Base-by-base conservation (phyloP, 306 rosid species). In the Dalbergia cochinchinensis region DNA sequence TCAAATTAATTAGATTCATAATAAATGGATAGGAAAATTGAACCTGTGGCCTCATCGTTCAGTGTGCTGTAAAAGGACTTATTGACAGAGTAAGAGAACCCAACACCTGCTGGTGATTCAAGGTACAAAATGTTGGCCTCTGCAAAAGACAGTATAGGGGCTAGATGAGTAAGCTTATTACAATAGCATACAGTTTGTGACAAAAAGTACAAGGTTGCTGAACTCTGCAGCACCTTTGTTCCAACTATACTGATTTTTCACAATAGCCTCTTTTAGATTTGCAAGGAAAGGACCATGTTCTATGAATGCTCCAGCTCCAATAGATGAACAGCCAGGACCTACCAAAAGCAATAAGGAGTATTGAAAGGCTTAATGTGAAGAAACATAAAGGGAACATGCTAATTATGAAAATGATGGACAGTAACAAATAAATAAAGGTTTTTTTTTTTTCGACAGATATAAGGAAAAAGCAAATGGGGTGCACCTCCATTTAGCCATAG, bases 31-130 rank as follows among this genome's bases (percentile, higher is more conserved):
- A 42, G 58, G 83, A 67, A 41, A 20, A 13, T 37, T 18, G 33
- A 64, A 82, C 91, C 85, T 79, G 91, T 83, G 26, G 80, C 60
- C 31, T 62, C 66, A 41, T 85, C 89, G 10, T 77, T 70, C 6
- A 85, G 65, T 5, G 73, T 42, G 37, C 7, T 15, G 68, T 80
- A 87, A 59, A 83, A 87, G 11, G 87, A 72, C 14, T n/a, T 0
- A 7, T 84, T 69, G 11, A 75, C 19, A 37, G 91, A 83, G 44
- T 76, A 82, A 50, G 91, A 87, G 72, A 87, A 87, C 5, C 91
- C 88, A 47, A 83, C 89, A 26, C 91, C 86, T 2, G 84, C 87
- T 4, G 87, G 91, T 12, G 91, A 85, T 3, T 87, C 91, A 9
- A 87, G 55, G 54, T 87, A 85, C 71, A 87, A 47, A 14, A 88